phyloP scores from a whole-genome alignment of 2,329 filamentous ascomycete species.

The Curvularia spicifera region DNA sequence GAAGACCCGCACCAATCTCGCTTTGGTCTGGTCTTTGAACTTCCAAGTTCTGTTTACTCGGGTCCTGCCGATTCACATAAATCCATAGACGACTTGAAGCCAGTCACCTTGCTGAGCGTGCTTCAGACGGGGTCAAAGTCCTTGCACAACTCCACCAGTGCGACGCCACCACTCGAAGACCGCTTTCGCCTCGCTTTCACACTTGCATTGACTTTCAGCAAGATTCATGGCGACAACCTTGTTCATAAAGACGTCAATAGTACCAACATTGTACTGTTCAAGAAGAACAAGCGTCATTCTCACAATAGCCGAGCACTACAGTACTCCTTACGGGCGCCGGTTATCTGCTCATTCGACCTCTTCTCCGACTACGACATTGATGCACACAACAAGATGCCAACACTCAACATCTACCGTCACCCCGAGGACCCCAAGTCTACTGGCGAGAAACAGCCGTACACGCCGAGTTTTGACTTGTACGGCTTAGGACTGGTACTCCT shows the following conservation, averaged over 20 bases:
- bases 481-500: conserved; percentile 75
- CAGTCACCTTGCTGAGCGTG: conserved; percentile 56
- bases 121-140: conserved; percentile 56
- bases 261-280: conserved; percentile 71
- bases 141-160: conserved; percentile 49
- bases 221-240: conserved; percentile 72
- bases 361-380: conserved; percentile 66
- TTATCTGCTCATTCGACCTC: conserved; percentile 76
- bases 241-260: conserved; percentile 74
- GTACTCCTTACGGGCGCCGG: conserved; percentile 69
- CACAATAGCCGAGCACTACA: conserved; percentile 50
- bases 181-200: conserved; percentile 78
- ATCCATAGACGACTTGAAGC: conserved; percentile 44
- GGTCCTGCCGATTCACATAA: conserved; percentile 62
- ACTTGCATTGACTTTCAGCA: conserved; percentile 73
- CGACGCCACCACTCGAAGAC: conserved; percentile 67
- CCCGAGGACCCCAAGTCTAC: conserved; percentile 59
- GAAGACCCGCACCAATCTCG: conserved; percentile 73
- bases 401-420: conserved; percentile 70
- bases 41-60: conserved; percentile 62
- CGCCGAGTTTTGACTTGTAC: conserved; percentile 67
- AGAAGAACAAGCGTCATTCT: conserved; percentile 54
- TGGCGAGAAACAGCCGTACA: conserved; percentile 37
- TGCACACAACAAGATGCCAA: conserved; percentile 47
- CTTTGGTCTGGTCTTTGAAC: conserved; percentile 76